Percentiles rank a stretch among this genome's conserved stretches.
These are phyloP conservation scores for Vigna reflexopilosa DNA, from an alignment of 306 rosid genomes.

Conservation along the genomic window DNA sequence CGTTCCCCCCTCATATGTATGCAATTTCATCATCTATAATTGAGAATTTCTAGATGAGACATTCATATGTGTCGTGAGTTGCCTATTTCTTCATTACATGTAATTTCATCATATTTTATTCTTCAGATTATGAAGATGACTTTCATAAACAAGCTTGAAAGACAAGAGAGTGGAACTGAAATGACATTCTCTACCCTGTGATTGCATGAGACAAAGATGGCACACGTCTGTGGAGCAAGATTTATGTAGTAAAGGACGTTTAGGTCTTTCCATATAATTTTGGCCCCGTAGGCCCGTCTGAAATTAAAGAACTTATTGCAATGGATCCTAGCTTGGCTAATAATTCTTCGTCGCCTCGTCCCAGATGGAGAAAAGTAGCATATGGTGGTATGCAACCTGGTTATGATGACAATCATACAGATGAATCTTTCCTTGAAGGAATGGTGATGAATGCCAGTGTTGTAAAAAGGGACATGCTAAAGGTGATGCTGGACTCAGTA, in stretches of 20 bases:
- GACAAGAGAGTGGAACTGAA: constrained; percentile 11
- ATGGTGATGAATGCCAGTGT: constrained; percentile 95
- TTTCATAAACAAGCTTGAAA: constrained; percentile 30
- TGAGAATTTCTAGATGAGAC: background rate
- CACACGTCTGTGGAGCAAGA: constrained; percentile 20
- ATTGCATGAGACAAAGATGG: constrained; percentile 16
- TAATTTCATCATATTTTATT: constrained; percentile 22
- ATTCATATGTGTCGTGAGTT: background rate
- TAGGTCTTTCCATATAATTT: constrained; percentile 27
- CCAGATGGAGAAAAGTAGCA: constrained; percentile 89
- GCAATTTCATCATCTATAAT: background rate
- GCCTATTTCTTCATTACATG: background rate
- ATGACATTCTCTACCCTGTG: constrained; percentile 6
- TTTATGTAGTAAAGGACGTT: constrained; percentile 7
- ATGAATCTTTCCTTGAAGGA: constrained; percentile 86
- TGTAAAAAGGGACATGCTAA: constrained; percentile 77
- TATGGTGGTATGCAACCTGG: constrained; percentile 98
- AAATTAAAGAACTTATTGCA: constrained; percentile 30
- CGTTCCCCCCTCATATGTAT: background rate
- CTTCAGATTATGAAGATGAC: constrained; percentile 11
- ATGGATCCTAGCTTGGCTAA: constrained; percentile 50
- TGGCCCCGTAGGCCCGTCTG: constrained; percentile 32
- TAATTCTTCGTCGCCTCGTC: constrained; percentile 46
- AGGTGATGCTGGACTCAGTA: constrained; percentile 85
- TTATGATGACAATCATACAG: constrained; percentile 82